Evolutionary conservation across 345 rosid genomes (phyloP).

Genomic region (Sisymbrium altissimum): DNA sequence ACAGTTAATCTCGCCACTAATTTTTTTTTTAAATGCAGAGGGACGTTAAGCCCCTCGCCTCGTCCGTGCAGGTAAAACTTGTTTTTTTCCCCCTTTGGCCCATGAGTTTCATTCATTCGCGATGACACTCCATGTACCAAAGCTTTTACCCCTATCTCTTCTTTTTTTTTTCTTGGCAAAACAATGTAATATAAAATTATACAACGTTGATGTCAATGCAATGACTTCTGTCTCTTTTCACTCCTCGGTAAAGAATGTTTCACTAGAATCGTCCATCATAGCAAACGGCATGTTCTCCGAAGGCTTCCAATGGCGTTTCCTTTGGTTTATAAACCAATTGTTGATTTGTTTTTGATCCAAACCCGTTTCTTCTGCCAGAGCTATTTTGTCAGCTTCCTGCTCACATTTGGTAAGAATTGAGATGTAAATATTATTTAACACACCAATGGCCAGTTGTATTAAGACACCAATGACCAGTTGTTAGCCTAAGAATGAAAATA

Average conservation of each 20-base stretch:
- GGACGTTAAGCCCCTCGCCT: not conserved
- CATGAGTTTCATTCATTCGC: not conserved
- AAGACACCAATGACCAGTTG: not conserved
- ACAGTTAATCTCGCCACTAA: too few relatives aligned
- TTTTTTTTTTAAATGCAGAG: too few relatives aligned
- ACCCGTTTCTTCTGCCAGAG: slow-evolving; percentile 70
- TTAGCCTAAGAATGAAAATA: not conserved
- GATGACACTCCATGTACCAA: not conserved
- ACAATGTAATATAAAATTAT: slow-evolving; percentile 3
- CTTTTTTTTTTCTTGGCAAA: not conserved
- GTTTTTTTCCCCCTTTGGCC: not conserved
- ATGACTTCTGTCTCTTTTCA: slow-evolving; percentile 13
- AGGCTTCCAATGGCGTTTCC: slow-evolving; percentile 89
- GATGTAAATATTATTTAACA: not conserved
- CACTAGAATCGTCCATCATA: slow-evolving; percentile 55
- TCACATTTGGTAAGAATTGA: not conserved
- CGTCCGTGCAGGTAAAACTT: not conserved
- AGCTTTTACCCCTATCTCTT: not conserved
- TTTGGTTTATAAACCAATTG: slow-evolving; percentile 85
- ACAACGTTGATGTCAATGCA: not conserved
- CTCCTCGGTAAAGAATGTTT: slow-evolving; percentile 54
- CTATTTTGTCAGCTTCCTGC: slow-evolving; percentile 70
- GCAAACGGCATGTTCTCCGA: slow-evolving; percentile 68
- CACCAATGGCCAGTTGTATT: not conserved
- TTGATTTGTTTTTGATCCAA: slow-evolving; percentile 81